Base-by-base conservation (phyloP, 2,329 filamentous ascomycete species). In the Paraphoma sp. region DNA sequence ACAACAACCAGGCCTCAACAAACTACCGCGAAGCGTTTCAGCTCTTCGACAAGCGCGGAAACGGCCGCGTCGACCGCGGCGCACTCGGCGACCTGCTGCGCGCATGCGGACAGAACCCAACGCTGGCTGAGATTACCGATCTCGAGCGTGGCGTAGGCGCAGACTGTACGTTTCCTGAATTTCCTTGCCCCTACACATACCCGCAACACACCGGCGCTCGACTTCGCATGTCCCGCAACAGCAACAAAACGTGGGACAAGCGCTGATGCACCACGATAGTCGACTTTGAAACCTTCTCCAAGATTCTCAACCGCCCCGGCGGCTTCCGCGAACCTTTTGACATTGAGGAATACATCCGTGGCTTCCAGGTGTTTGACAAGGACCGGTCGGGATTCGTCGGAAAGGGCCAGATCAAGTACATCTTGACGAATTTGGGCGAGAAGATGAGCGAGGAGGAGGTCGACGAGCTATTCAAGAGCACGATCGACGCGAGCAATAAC, bases 21-120 rank as follows among this genome's bases (percentile, higher is more conserved):
- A 98, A 99, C 89, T 99, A 98, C 92, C 98, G 98, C 86, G 95
- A 99, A 89, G 95, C 95, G 70, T 99, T 99, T 82, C 93, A 93
- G 73, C 91, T 99, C 78, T 99, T 98, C 85, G 95, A 99, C 86
- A 98, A 97, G 89, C 94, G 95, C 79, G 95, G 95, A 76, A 96
- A 92, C 77, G 93, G 94, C 76, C 93, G 93, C 71, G 95, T 98
- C 69, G 81, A 90, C 41, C 84, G 93, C 78, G 90, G 94, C 67
- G 90, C 89, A 64, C 87, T 99, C 54, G 95, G 95, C 69, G 95
- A 99, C 78, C 86, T 99, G 59, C 88, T 99, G 67, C 91, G 95
- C 76, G 95, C 95, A 53, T 99, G 95, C 78, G 95, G 95, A 46
- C 95, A 99, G 84, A 99, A 99, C 82, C 95, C 95, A 44, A 99